Percentiles rank a stretch among this genome's conserved stretches.
Evolutionary conservation across 495 filamentous ascomycete genomes (phyloP).

Genomic region (Aspergillus ellipticus): DNA sequence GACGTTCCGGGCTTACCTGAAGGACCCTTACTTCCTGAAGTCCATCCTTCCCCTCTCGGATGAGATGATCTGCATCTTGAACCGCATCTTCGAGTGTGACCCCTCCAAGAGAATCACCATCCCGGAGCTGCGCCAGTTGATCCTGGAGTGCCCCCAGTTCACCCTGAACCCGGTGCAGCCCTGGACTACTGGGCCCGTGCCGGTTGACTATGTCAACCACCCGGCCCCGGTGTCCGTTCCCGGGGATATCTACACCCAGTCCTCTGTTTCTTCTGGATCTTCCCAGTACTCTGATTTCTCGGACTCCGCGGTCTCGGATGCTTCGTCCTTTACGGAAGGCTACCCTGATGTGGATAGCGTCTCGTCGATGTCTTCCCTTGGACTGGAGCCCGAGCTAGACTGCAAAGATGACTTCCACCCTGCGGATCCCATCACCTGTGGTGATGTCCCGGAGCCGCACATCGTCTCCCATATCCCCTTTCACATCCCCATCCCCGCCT

Average conservation of each 20-base stretch:
- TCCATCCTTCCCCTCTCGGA: conserved; percentile 89
- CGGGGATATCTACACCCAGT: conserved; percentile 36
- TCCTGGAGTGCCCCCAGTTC: conserved; percentile 72
- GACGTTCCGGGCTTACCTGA: conserved; percentile 88
- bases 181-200: conserved; percentile 28
- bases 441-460: conserved; percentile 16
- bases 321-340: conserved; percentile 42
- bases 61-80: conserved; percentile 85
- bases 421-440: conserved; percentile 26
- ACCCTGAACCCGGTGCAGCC: conserved; percentile 47
- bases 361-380: conserved; percentile 36
- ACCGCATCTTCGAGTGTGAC: conserved; percentile 84
- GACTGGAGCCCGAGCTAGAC: conserved; percentile 28
- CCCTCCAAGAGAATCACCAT: conserved; percentile 83
- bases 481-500: conserved; percentile 24
- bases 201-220: conserved; percentile 25
- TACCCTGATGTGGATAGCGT: conserved; percentile 38
- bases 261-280: conserved; percentile 39
- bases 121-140: conserved; percentile 71
- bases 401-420: conserved; percentile 34
- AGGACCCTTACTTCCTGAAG: conserved; percentile 82
- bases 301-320: conserved; percentile 40
- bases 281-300: conserved; percentile 42
- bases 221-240: conserved; percentile 27
- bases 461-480: conserved; percentile 26